Percentiles rank a stretch among this genome's conserved stretches.
These are phyloP conservation scores for Pyricularia grisea DNA, from an alignment of 2,329 filamentous ascomycete genomes.

Conservation along the genomic window DNA sequence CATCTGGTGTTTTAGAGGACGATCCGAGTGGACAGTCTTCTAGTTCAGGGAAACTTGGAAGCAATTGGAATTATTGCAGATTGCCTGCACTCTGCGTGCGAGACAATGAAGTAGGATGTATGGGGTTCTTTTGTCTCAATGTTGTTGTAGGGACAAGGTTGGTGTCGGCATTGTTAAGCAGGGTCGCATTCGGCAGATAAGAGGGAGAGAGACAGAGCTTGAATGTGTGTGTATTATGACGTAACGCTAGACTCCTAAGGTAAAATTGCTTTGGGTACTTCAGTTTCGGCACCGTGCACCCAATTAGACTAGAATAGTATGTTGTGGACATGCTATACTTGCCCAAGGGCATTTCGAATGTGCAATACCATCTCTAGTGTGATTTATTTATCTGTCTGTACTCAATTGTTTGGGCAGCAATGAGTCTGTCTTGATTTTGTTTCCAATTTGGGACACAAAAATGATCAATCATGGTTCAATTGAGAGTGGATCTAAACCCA, in stretches of 20 bases:
- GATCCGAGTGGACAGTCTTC: constrained; percentile 6
- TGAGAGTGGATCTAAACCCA: neutral
- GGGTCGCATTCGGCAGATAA: neutral
- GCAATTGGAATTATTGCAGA: neutral
- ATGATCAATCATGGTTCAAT: too few species aligned
- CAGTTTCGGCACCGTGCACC: too few species aligned
- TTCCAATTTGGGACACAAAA: neutral
- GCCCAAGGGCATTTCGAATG: too few species aligned
- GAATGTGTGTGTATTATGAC: neutral
- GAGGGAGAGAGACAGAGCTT: too few species aligned
- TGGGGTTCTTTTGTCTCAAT: neutral
- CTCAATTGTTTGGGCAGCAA: neutral
- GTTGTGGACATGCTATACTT: too few species aligned
- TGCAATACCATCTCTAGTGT: neutral
- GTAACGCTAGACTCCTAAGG: neutral
- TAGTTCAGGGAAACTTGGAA: neutral
- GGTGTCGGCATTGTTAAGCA: too few species aligned
- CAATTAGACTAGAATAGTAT: too few species aligned
- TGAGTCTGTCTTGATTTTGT: neutral
- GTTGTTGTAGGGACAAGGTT: too few species aligned
- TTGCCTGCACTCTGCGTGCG: neutral
- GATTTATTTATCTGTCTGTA: neutral
- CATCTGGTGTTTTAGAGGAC: constrained; percentile 14
- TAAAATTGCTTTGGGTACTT: too few species aligned
- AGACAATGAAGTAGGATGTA: neutral